A percentile compares a stretch with the other conserved stretches of the same genome.
Evolutionary conservation across 2,329 filamentous ascomycete species (phyloP).

Genomic region (Apiospora saccharicola): DNA sequence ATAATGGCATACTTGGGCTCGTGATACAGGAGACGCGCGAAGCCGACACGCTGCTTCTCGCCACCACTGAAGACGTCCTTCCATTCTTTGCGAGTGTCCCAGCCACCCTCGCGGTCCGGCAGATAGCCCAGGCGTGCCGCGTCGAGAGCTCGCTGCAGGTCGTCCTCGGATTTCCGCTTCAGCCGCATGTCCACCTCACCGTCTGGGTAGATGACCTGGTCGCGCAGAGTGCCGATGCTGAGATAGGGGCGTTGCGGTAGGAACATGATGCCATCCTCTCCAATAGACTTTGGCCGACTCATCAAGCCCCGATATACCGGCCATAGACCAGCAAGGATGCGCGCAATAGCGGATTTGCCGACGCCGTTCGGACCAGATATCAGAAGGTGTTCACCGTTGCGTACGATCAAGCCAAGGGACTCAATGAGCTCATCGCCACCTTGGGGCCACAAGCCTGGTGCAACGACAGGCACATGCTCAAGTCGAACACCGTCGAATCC

Average conservation of each 20-base stretch:
- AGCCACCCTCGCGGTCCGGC: slow-evolving; percentile 90
- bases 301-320: slow-evolving; percentile 92
- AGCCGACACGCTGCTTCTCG: slow-evolving; percentile 95
- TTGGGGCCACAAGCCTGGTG: slow-evolving; percentile 85
- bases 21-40: slow-evolving; percentile 91
- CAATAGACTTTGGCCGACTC: slow-evolving; percentile 80
- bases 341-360: slow-evolving; percentile 87
- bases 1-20: slow-evolving; percentile 94
- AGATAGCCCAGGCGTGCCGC: slow-evolving; percentile 88
- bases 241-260: slow-evolving; percentile 93
- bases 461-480: slow-evolving; percentile 92
- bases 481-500: slow-evolving; percentile 94
- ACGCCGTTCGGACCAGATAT: slow-evolving; percentile 96
- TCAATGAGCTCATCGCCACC: slow-evolving; percentile 93
- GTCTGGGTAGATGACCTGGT: slow-evolving; percentile 98
- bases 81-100: slow-evolving; percentile 97
- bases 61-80: slow-evolving; percentile 97
- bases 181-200: slow-evolving; percentile 93
- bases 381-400: slow-evolving; percentile 88
- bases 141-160: slow-evolving; percentile 80
- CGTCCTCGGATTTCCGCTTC: slow-evolving; percentile 77
- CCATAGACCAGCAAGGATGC: slow-evolving; percentile 92
- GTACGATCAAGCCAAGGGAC: slow-evolving; percentile 86
- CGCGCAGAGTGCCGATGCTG: slow-evolving; percentile 88
- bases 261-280: slow-evolving; percentile 97